These are phyloP conservation scores for Naganishia cerealis DNA, from an alignment of 1,284 basidiomycete genomes.

Conservation along the genomic window DNA sequence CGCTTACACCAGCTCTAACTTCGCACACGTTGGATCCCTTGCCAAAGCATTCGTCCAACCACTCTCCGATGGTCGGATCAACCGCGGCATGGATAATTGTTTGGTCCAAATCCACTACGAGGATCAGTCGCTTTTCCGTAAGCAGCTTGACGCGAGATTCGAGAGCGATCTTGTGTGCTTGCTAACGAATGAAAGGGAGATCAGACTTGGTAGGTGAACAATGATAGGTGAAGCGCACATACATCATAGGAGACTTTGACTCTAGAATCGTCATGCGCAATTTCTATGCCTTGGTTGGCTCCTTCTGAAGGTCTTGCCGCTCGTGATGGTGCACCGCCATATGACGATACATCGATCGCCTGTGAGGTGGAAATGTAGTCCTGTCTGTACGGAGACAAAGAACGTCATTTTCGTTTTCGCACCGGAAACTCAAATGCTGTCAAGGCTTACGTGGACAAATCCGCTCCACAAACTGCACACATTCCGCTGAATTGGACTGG, in stretches of 20 bases:
- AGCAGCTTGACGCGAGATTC: slow-evolving; percentile 77
- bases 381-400: slow-evolving; percentile 57
- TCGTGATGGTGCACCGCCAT: slow-evolving; percentile 23
- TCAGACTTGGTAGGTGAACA: slow-evolving; percentile 39
- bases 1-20: slow-evolving; percentile 12
- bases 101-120: slow-evolving; percentile 98
- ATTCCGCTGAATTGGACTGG: slow-evolving; percentile 87
- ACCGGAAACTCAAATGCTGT: slow-evolving; percentile 28
- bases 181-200: slow-evolving; percentile 67
- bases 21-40: slow-evolving; percentile 23
- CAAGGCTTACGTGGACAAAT: slow-evolving; percentile 76
- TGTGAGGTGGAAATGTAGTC: slow-evolving; percentile 69
- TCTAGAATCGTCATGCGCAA: slow-evolving; percentile 51
- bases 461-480: slow-evolving; percentile 89
- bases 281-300: slow-evolving; percentile 43
- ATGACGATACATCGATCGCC: slow-evolving; percentile 25
- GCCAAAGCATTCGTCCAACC: slow-evolving; percentile 68
- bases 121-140: slow-evolving; percentile 73
- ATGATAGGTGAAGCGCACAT: slow-evolving; percentile 28
- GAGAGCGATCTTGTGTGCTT: slow-evolving; percentile 82
- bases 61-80: slow-evolving; percentile 95
- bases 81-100: slow-evolving; percentile 98
- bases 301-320: slow-evolving; percentile 12
- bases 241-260: slow-evolving; percentile 55
- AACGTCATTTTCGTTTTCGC: slow-evolving; percentile 22